phyloP scores from a whole-genome alignment of 2,329 filamentous ascomycete genomes.

The Calonectria honghensis region DNA sequence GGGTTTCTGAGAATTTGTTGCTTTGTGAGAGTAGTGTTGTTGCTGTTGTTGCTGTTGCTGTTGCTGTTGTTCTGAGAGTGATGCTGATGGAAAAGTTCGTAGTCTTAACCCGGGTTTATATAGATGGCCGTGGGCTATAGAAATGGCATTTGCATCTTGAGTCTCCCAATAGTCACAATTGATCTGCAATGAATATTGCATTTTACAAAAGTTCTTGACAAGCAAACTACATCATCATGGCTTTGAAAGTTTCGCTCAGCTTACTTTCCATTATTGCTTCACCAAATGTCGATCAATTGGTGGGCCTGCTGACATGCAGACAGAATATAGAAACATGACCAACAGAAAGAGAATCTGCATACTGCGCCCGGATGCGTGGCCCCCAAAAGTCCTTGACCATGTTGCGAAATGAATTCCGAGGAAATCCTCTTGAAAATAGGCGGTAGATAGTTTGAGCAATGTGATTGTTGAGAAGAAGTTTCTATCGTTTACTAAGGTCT shows the following conservation, averaged over 20 bases:
- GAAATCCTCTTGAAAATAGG: not conserved
- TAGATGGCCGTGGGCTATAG: not conserved
- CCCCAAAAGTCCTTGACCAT: not conserved
- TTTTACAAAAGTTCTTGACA: constrained; percentile 6
- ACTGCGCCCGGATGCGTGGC: not conserved
- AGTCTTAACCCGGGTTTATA: constrained; percentile 2
- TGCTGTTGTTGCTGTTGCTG: not conserved
- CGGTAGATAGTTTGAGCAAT: not conserved
- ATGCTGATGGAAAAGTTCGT: not conserved
- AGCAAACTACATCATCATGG: not conserved
- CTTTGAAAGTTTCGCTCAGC: constrained; percentile 3
- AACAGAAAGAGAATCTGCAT: not conserved
- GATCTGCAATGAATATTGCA: constrained; percentile 7
- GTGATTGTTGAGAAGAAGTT: not conserved
- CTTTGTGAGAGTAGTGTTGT: not conserved
- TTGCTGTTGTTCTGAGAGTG: not conserved
- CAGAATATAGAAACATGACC: constrained; percentile 8
- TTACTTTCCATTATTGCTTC: not conserved
- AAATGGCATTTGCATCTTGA: not conserved
- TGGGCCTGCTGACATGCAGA: constrained; percentile 14
- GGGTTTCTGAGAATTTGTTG: constrained; percentile 9
- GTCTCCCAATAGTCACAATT: not conserved
- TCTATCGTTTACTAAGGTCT: not conserved
- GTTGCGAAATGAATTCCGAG: not conserved
- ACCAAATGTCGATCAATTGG: not conserved